Base-by-base conservation (phyloP, 2,329 filamentous ascomycete genomes). In the Xylaria sp. region DNA sequence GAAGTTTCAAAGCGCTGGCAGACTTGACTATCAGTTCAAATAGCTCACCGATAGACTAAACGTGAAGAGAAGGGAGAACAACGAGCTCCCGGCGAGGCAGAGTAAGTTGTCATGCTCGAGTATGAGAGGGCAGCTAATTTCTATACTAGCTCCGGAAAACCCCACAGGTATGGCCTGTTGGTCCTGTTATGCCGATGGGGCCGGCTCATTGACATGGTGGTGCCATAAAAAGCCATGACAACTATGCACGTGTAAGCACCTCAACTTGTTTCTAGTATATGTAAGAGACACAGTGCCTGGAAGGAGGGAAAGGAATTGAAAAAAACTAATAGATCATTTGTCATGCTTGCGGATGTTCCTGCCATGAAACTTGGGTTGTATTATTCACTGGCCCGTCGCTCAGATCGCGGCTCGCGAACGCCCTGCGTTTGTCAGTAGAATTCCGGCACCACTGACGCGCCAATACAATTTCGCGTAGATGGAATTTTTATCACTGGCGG, bases 271-370 rank as follows among this genome's bases (percentile, higher is more conserved):
- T n/a, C 38, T 47, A 3, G 10, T 29, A 33, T 29, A 35, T 37
- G 29, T 47, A 52, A 27, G 44, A 29, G 23, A 35, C 23, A 53
- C 38, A 46, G 40, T 54, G 62, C 29, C 13, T 15, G 27, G 35
- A 15, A 44, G 31, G 33, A 43, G 29, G 38, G 7, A 23, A 49
- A 35, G 13, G 31, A 13, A 35, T 7, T 7, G 17, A 7, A 15
- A 19, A 48, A 35, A n/a, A n/a, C 15, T 13, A 38, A 31, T 10
- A 8, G 31, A 38, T 41, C 40, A 64, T 62, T 62, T 62, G 58
- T 62, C 58, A 64, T 58, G 31, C 15, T n/a, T 27, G 27, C 29
- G 27, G 37, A 38, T n/a, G 13, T 40, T 25, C 29, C 25, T 33
- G 11, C 33, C 25, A 25, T 27, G 25, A 46, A 19, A 43, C n/a